Evolutionary conservation across 768 basidiomycete genomes (phyloP).

Genomic region (Pleurotus tuoliensis): DNA sequence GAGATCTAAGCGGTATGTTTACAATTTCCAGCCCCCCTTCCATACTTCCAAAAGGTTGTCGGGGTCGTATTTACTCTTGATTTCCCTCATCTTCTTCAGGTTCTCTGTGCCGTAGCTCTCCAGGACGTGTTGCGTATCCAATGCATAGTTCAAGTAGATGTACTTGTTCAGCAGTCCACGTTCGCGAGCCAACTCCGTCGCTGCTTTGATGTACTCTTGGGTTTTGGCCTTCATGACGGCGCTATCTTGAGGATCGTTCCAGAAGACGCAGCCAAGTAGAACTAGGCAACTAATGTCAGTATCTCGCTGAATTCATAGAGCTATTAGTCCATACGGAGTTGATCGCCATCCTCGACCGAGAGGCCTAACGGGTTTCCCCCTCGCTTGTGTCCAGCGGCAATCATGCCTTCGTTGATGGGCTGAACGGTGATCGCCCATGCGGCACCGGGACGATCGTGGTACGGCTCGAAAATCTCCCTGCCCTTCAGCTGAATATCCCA

Average conservation of each 20-base stretch:
- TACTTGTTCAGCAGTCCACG: constrained; percentile 2
- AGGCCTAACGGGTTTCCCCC: constrained; percentile 9
- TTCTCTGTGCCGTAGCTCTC: neutral
- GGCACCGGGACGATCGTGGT: neutral
- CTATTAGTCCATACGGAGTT: constrained; percentile 5
- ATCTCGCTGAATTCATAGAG: neutral
- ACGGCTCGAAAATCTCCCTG: neutral
- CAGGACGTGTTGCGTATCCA: neutral
- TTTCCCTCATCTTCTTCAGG: neutral
- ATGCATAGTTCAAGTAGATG: constrained; percentile 10
- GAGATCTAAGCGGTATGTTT: neutral
- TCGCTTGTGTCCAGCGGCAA: neutral
- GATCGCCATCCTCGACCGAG: constrained; percentile 8
- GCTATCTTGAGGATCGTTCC: constrained; percentile 9
- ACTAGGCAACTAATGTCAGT: neutral
- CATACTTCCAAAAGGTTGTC: neutral
- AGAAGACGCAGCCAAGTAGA: constrained; percentile 1
- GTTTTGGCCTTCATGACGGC: neutral
- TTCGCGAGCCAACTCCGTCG: neutral
- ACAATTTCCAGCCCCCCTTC: constrained; percentile 4
- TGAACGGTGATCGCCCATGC: constrained; percentile 1
- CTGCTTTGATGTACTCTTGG: neutral
- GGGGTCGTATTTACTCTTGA: neutral
- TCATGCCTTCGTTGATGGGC: constrained; percentile 6
- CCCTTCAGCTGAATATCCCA: constrained; percentile 8